Percentiles rank a stretch among this genome's conserved stretches.
Conservation (phyloP, 1,284 basidiomycete species). For the Puccinia coronata region DNA sequence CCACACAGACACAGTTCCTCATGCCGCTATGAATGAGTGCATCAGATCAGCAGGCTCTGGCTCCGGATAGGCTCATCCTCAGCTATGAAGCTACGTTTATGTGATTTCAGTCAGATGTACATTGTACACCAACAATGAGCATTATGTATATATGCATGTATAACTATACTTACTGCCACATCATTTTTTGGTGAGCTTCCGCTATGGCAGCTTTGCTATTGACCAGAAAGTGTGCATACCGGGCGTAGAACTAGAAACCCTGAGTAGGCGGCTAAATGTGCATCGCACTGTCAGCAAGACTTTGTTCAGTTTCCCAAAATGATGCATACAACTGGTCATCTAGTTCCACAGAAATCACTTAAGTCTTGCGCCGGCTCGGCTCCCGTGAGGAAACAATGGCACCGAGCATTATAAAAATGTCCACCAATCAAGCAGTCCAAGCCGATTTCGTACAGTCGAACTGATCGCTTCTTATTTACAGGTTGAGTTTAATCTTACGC, state of each 20-base stretch:
- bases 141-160: not conserved
- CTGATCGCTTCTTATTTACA: conserved; percentile 12
- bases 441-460: not conserved
- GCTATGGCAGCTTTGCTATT: not conserved
- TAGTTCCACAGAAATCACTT: conserved; percentile 5
- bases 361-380: conserved; percentile 16
- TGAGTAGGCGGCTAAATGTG: not conserved
- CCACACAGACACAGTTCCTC: not conserved
- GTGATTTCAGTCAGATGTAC: not conserved
- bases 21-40: not conserved
- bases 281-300: not conserved
- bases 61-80: not conserved
- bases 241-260: conserved; percentile 16
- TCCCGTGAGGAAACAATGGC: not conserved
- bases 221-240: conserved; percentile 3
- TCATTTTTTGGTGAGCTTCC: conserved; percentile 2
- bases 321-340: not conserved
- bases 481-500: conserved; percentile 8
- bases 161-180: not conserved
- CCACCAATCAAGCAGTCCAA: not conserved
- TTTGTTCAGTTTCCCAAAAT: conserved; percentile 5
- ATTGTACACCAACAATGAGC: not conserved
- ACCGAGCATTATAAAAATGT: conserved; percentile 12
- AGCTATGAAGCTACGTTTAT: not conserved
- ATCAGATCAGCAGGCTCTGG: conserved; percentile 8